phyloP scores from a whole-genome alignment of 75 land plant genomes.

The Cupressus sempervirens region DNA sequence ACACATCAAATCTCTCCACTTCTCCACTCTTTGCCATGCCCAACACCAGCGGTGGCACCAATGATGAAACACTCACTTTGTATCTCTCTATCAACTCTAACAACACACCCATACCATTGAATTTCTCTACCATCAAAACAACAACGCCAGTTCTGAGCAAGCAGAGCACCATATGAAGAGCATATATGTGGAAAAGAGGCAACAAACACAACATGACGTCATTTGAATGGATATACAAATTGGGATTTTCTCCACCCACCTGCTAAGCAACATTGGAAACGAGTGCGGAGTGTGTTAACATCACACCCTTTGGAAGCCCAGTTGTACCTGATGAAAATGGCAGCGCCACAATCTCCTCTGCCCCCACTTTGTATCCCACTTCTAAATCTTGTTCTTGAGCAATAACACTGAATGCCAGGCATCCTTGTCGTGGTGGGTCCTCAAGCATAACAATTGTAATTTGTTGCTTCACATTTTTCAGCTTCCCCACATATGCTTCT shows the following conservation, averaged over 20 bases:
- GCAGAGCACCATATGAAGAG: conserved; percentile 17
- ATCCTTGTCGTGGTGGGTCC: neutral
- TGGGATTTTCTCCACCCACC: conserved; percentile 23
- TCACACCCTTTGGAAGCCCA: no score
- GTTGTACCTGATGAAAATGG: conserved; percentile 23
- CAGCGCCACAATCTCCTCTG: conserved; percentile 20
- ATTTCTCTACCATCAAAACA: conserved; percentile 11
- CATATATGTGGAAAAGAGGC: conserved; percentile 24
- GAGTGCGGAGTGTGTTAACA: conserved; percentile 18
- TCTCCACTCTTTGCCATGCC: conserved; percentile 17
- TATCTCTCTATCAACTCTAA: neutral
- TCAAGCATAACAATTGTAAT: conserved; percentile 7
- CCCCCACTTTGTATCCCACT: conserved; percentile 1
- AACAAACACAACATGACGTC: conserved; percentile 16
- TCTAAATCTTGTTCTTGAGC: neutral
- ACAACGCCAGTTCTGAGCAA: conserved; percentile 11
- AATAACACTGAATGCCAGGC: no score
- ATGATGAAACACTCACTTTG: conserved; percentile 2
- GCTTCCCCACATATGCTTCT: no score
- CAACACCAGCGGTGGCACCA: conserved; percentile 18
- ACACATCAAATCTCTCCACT: conserved; percentile 23
- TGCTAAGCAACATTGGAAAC: conserved; percentile 20
- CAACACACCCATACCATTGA: neutral
- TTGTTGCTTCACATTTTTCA: no score
- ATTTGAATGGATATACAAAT: neutral